phyloP scores from a whole-genome alignment of 1,284 basidiomycete species.

The Erythrobasidium hasegawianum region DNA sequence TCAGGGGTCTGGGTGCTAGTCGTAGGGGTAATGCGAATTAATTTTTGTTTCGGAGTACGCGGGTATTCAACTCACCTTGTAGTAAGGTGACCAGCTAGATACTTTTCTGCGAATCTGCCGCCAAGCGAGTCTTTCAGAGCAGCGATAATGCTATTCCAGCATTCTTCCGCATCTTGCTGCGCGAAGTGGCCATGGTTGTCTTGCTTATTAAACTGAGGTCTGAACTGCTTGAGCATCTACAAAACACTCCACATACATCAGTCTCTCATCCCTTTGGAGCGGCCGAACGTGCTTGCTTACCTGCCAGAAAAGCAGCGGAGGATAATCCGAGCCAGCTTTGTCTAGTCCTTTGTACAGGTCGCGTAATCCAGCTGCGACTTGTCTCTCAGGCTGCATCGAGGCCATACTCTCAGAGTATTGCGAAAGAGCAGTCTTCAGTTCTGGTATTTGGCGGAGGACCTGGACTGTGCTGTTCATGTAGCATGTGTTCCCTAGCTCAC shows the following conservation, averaged over 20 bases:
- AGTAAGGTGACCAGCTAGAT: constrained; percentile 73
- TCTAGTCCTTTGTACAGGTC: constrained; percentile 70
- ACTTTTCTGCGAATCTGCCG: constrained; percentile 71
- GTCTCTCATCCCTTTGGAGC: constrained; percentile 53
- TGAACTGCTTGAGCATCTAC: constrained; percentile 65
- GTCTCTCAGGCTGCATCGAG: constrained; percentile 47
- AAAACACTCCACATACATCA: neutral
- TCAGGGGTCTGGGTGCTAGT: constrained; percentile 68
- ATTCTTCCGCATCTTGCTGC: constrained; percentile 97
- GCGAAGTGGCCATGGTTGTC: constrained; percentile 62
- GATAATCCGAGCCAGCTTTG: constrained; percentile 70
- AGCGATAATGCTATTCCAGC: constrained; percentile 79
- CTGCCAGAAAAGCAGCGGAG: constrained; percentile 58
- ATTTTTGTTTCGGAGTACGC: neutral
- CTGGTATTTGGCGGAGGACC: constrained; percentile 82
- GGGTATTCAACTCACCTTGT: constrained; percentile 63
- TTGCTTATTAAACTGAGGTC: constrained; percentile 88
- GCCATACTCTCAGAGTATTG: constrained; percentile 52
- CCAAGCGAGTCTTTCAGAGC: constrained; percentile 64
- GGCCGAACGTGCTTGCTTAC: constrained; percentile 75
- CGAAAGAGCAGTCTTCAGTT: constrained; percentile 68
- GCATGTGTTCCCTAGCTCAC: constrained; percentile 51
- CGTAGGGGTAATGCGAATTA: neutral
- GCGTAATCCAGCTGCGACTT: constrained; percentile 59
- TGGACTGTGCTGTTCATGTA: constrained; percentile 97